A percentile compares a stretch with the other conserved stretches of the same genome.
Conservation (phyloP, 2,329 filamentous ascomycete species). For the Hypomyces rosellus region DNA sequence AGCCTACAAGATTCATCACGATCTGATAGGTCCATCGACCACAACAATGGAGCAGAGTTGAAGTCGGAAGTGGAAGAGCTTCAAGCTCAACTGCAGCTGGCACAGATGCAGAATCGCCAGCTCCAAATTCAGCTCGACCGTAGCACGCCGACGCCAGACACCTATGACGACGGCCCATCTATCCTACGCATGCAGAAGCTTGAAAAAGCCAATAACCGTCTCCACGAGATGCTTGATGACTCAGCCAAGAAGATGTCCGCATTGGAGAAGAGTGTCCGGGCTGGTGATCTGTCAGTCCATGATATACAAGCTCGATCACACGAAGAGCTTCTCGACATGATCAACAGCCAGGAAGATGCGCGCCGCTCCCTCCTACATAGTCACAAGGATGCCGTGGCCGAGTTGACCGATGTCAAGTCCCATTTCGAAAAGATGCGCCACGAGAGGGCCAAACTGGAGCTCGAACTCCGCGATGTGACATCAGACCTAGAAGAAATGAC, state of each 20-base stretch:
- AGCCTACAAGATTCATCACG: constrained; percentile 66
- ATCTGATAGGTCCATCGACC: constrained; percentile 74
- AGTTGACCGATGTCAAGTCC: constrained; percentile 79
- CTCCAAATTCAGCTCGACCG: constrained; percentile 81
- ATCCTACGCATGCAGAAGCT: constrained; percentile 79
- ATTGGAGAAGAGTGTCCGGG: constrained; percentile 78
- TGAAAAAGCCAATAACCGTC: constrained; percentile 81
- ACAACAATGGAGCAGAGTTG: constrained; percentile 84
- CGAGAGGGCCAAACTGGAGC: constrained; percentile 69
- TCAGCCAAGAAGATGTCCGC: constrained; percentile 87
- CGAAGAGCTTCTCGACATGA: constrained; percentile 85
- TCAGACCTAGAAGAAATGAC: constrained; percentile 80
- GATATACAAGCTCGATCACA: constrained; percentile 92
- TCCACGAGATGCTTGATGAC: constrained; percentile 93
- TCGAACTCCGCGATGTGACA: constrained; percentile 76
- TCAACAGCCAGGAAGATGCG: constrained; percentile 89
- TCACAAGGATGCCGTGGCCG: constrained; percentile 78
- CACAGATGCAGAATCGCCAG: constrained; percentile 92
- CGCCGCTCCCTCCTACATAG: constrained; percentile 73
- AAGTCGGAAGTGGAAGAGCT: constrained; percentile 86
- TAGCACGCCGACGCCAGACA: constrained; percentile 55
- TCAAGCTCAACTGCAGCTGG: constrained; percentile 88
- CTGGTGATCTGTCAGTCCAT: constrained; percentile 79
- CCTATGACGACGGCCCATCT: constrained; percentile 70
- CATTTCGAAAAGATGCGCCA: constrained; percentile 84